These are phyloP conservation scores for Parathielavia hyrcaniae DNA, from an alignment of 495 filamentous ascomycete species.

Conservation along the genomic window DNA sequence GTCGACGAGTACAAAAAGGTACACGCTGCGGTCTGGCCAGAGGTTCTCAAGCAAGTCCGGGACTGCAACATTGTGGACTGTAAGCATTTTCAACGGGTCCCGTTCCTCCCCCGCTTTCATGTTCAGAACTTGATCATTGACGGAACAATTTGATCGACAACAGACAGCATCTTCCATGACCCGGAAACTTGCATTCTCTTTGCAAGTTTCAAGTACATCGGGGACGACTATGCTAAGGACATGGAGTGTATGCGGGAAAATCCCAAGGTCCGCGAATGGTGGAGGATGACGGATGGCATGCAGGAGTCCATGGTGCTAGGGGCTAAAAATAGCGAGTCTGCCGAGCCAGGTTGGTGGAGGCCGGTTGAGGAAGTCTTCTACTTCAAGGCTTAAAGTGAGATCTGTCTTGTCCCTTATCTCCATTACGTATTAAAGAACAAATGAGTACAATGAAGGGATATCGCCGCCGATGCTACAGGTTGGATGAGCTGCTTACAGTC, in stretches of 20 bases:
- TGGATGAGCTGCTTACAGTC: too few relatives aligned
- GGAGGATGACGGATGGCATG: conserved; percentile 68
- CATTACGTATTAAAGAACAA: too few relatives aligned
- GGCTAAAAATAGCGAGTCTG: conserved; percentile 56
- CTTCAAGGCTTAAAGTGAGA: background rate
- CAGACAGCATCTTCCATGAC: conserved; percentile 69
- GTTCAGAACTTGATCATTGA: too few relatives aligned
- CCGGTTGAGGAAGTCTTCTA: conserved; percentile 67
- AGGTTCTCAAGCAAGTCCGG: conserved; percentile 64
- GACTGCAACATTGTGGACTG: conserved; percentile 68
- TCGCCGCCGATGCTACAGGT: too few relatives aligned
- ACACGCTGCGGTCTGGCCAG: conserved; percentile 67
- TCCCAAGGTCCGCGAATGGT: conserved; percentile 68
- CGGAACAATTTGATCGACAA: background rate
- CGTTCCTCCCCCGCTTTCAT: too few relatives aligned
- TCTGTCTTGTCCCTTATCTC: too few relatives aligned
- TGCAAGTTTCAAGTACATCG: conserved; percentile 68
- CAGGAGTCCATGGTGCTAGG: conserved; percentile 59
- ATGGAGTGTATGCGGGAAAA: conserved; percentile 67
- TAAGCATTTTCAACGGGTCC: conserved; percentile 39
- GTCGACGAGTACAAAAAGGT: conserved; percentile 62
- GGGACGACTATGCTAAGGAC: conserved; percentile 60
- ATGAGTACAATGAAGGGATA: too few relatives aligned
- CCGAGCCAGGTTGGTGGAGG: conserved; percentile 64
- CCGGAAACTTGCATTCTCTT: conserved; percentile 56